phyloP scores from a whole-genome alignment of 306 rosid genomes.

The Canavalia ensiformis region DNA sequence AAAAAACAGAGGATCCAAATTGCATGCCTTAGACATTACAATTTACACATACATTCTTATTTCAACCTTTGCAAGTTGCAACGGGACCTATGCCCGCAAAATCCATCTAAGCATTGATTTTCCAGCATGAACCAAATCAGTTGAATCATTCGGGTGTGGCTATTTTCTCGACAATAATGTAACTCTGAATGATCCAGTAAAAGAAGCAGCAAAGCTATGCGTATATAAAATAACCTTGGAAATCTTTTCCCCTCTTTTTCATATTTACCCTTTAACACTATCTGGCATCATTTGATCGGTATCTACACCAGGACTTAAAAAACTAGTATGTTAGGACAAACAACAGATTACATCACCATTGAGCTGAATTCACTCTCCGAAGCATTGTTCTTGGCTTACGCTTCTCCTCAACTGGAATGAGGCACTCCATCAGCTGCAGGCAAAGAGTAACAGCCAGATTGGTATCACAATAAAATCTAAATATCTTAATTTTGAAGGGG shows the following conservation, averaged over 20 bases:
- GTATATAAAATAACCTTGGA: not conserved
- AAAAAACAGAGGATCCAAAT: not conserved
- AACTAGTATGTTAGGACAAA: not conserved
- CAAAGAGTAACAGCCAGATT: not conserved
- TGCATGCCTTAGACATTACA: too few species aligned
- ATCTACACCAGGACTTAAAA: slow-evolving; percentile 33
- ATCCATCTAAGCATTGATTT: not conserved
- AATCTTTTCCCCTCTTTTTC: not conserved
- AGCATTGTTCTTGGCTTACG: slow-evolving; percentile 55
- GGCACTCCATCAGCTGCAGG: slow-evolving; percentile 76
- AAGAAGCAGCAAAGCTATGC: not conserved
- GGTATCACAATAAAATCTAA: not conserved
- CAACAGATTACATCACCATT: slow-evolving; percentile 54
- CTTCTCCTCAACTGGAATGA: slow-evolving; percentile 66
- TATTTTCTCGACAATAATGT: not conserved
- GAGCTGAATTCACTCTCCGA: slow-evolving; percentile 63
- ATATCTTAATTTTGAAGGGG: too few species aligned
- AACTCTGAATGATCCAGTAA: not conserved
- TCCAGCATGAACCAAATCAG: not conserved
- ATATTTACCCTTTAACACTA: slow-evolving; percentile 11
- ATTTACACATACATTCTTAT: not conserved
- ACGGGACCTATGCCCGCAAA: not conserved
- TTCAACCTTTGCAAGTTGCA: not conserved
- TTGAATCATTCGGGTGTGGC: not conserved
- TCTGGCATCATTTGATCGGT: slow-evolving; percentile 33